A percentile compares a stretch with the other conserved stretches of the same genome.
Evolutionary conservation across 768 basidiomycete genomes (phyloP).

Genomic region (Lactifluus volemus): DNA sequence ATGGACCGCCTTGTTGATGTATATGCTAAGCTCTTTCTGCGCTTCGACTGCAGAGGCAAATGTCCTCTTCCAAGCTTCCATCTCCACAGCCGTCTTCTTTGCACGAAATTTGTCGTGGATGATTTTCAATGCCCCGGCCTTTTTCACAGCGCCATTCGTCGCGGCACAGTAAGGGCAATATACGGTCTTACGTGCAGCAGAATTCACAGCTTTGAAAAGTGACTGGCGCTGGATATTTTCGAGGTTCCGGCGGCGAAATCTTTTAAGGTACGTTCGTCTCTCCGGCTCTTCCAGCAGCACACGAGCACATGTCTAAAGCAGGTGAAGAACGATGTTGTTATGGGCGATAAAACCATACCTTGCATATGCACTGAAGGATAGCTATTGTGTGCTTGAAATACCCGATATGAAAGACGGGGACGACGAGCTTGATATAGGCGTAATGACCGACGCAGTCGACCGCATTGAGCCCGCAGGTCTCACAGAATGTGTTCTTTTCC

Average conservation of each 20-base stretch:
- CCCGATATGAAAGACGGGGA: conserved; percentile 97
- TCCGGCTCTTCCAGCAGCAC: conserved; percentile 85
- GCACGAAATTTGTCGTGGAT: conserved; percentile 96
- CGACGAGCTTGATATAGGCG: conserved; percentile 93
- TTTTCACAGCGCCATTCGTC: conserved; percentile 94
- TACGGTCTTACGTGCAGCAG: conserved; percentile 79
- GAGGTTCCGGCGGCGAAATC: conserved; percentile 84
- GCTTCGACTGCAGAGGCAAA: conserved; percentile 78
- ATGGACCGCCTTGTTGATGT: conserved; percentile 78
- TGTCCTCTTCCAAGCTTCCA: conserved; percentile 78
- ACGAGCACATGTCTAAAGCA: conserved; percentile 72
- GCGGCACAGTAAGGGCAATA: conserved; percentile 91
- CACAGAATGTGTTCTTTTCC: conserved; percentile 86
- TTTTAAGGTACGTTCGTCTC: conserved; percentile 71
- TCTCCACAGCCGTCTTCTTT: conserved; percentile 83
- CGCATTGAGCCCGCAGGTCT: conserved; percentile 87
- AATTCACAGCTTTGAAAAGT: conserved; percentile 77
- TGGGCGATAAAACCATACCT: conserved; percentile 42
- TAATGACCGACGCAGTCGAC: conserved; percentile 98
- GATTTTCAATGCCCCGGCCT: conserved; percentile 89
- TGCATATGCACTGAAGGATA: conserved; percentile 94
- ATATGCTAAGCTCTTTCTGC: conserved; percentile 77
- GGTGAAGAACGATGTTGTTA: background rate
- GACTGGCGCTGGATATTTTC: conserved; percentile 88
- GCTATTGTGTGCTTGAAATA: conserved; percentile 95